Base-by-base conservation (phyloP, 257 asterid species). In the Lantana camara region DNA sequence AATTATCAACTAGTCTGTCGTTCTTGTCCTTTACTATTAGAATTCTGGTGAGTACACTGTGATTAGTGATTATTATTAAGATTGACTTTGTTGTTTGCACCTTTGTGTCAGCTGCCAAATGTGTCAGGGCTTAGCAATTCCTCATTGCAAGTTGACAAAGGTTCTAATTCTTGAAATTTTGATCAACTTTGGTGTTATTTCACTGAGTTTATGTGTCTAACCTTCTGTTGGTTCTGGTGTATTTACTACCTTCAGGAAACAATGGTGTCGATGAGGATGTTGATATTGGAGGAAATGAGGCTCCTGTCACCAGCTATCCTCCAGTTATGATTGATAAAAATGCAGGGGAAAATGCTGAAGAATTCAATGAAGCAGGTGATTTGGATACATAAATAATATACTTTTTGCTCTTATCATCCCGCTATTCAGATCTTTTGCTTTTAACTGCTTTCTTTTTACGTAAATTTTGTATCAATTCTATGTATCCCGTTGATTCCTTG, bases 51-150 rank as follows among this genome's bases (percentile, higher is more conserved):
- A 7, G 49, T 22, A 52, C 50, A 59, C 19, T 44, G 7, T 9
- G n/a, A n/a, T n/a, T 14, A 23, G 37, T 20, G n/a, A 34, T 34
- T 50, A n/a, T 40, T 60, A 49, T 63, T 49, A 34, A 68, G 46
- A 27, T 52, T 64, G 11, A 38, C 37, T 35, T 13, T 64, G 23
- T 19, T 73, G 47, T 16, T 49, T 16, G 47, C 11, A 4, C 59
- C 56, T 67, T 49, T 76, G 63, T 77, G 70, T 75, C 95, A 92
- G 97, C 85, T 92, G 56, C 97, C 87, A 51, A 82, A 85, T 75
- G 98, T 81, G 58, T 83, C 91, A 15, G 95, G 91, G 65, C 87
- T 87, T 17, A 92, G 98, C 82, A 92, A 82, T 79, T 92, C 96
- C 42, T 89, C 98, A 27, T 72, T 83, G 86, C 96, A 82, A 79